A percentile compares a stretch with the other conserved stretches of the same genome.
phyloP scores from a whole-genome alignment of 129 eudicot genomes.

The Heracleum sosnowskyi region DNA sequence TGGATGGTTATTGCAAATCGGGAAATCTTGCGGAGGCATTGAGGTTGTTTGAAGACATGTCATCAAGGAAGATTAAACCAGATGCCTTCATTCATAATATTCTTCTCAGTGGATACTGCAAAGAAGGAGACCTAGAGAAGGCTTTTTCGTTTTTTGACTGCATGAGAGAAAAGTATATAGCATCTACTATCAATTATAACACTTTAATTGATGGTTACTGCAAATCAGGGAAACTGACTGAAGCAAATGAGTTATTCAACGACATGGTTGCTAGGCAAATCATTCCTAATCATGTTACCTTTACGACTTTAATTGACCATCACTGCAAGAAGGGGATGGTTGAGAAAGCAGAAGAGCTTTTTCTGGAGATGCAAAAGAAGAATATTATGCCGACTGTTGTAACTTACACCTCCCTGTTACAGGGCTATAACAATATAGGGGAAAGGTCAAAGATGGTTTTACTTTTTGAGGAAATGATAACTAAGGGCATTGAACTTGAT shows the following conservation, averaged over 20 bases:
- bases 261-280: slow-evolving; percentile 54
- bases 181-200: slow-evolving; percentile 53
- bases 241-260: slow-evolving; percentile 56
- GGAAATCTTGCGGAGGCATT: slow-evolving; percentile 50
- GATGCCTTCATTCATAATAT: slow-evolving; percentile 57
- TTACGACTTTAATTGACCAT: slow-evolving; percentile 56
- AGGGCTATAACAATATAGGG: slow-evolving; percentile 52
- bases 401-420: slow-evolving; percentile 70
- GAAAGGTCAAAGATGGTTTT: slow-evolving; percentile 53
- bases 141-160: slow-evolving; percentile 51
- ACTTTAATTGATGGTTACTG: slow-evolving; percentile 68
- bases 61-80: slow-evolving; percentile 34
- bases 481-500: slow-evolving; percentile 68
- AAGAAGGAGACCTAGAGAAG: slow-evolving; percentile 46
- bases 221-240: slow-evolving; percentile 52
- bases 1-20: slow-evolving; percentile 77
- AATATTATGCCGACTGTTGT: slow-evolving; percentile 55
- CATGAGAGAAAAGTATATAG: slow-evolving; percentile 50
- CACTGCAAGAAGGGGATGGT: slow-evolving; percentile 61
- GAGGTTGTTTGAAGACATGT: slow-evolving; percentile 53
- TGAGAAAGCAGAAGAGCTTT: slow-evolving; percentile 65
- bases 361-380: slow-evolving; percentile 63
- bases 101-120: slow-evolving; percentile 70
- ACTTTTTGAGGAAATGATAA: slow-evolving; percentile 54
- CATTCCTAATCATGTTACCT: slow-evolving; percentile 63